phyloP scores from a whole-genome alignment of 306 rosid genomes.

The Elaeagnus macrophylla region DNA sequence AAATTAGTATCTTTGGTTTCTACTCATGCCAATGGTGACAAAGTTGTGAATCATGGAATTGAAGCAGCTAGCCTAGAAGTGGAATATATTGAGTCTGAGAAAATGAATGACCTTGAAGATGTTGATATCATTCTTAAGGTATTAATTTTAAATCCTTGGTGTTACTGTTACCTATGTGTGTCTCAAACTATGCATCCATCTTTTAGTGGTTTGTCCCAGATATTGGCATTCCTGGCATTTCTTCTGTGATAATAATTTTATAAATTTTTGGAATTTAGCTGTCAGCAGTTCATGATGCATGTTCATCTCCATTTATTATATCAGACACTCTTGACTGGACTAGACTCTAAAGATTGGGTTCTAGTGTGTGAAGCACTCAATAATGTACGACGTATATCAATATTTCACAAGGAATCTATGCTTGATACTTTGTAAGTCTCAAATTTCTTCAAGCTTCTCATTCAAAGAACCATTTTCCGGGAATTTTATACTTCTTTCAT shows the following conservation, averaged over 20 bases:
- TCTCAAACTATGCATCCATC: background rate
- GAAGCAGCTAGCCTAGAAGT: conserved; percentile 63
- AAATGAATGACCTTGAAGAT: conserved; percentile 70
- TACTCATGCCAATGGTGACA: conserved; percentile 55
- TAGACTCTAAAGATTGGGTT: conserved; percentile 88
- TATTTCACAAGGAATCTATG: conserved; percentile 73
- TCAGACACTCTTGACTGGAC: conserved; percentile 68
- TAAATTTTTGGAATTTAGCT: conserved; percentile 4
- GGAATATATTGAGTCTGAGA: conserved; percentile 83
- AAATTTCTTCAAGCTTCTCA: conserved; percentile 8
- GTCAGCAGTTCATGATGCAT: conserved; percentile 7
- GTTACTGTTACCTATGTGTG: background rate
- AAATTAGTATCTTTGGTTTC: conserved; percentile 31
- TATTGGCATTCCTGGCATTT: background rate
- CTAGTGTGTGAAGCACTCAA: conserved; percentile 75
- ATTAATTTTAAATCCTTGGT: conserved; percentile 13
- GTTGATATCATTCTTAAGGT: conserved; percentile 66
- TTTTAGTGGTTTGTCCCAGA: conserved; percentile 3
- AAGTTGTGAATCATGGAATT: conserved; percentile 27
- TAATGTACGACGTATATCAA: conserved; percentile 64
- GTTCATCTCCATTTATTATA: conserved; percentile 24
- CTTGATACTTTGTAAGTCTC: conserved; percentile 66
- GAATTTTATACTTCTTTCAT: background rate
- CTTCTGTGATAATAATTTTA: background rate
- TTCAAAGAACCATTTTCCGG: background rate